Base-by-base conservation (phyloP, 139 green algal genomes). In the Microglena sp. region DNA sequence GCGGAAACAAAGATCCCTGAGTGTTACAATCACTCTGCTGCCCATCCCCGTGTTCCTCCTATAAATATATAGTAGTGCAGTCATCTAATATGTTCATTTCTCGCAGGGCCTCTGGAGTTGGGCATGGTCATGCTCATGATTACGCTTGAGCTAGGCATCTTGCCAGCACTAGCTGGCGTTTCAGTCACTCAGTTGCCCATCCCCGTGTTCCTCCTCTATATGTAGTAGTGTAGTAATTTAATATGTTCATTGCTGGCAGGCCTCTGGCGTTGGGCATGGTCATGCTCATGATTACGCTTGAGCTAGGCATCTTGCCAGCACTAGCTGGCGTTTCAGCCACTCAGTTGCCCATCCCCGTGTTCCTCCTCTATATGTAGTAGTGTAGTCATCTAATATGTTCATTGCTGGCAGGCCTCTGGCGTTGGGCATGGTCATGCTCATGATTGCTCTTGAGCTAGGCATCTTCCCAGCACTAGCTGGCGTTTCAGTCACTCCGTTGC, bases 371-470 rank as follows among this genome's bases (percentile, higher is more conserved):
- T n/a, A n/a, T n/a, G n/a, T n/a, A n/a, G n/a, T n/a, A n/a, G 40
- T 50, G 40, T 18, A 18, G 11, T 11, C 18, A 18, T 50, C 40
- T 50, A 50, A 50, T 50, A 18, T 50, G 40, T 50, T 11, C 56
- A 11, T 5, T 64, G 15, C 56, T n/a, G n/a, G n/a, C 56, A 24
- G 69, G 69, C 2, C 69, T 67, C 18, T 84, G 28, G 80, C 87
- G 71, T 61, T 84, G 40, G 27, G 71, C 18, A 50, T 70, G 0
- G 80, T 89, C 24, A 33, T 87, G 32, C 46, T 81, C 15, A 63
- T 89, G 70, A 64, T 93, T 7, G 55, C 69, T 1, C 45, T 82
- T 27, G 73, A 86, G 63, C 71, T 95, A 28, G 88, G 87, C 45
- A 81, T 80, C 53, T 43, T 78, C 31, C 79, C 86, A 0, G 77